Conservation (phyloP, 306 rosid genomes). For the Fagus sylvatica region DNA sequence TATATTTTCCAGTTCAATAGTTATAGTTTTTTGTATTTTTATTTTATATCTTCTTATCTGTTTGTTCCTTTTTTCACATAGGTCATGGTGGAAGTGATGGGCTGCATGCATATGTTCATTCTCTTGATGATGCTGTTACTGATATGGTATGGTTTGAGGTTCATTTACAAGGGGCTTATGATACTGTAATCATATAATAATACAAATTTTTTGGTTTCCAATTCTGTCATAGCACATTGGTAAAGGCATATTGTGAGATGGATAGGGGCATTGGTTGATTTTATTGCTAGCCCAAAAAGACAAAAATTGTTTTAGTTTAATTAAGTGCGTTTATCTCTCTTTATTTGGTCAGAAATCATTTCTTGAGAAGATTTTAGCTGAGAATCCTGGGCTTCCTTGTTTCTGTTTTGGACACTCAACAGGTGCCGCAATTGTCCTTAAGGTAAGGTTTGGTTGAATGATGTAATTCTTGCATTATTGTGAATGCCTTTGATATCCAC, state of each 20-base stretch:
- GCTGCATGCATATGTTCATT: constrained; percentile 84
- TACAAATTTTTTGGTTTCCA: neutral
- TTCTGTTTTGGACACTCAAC: constrained; percentile 94
- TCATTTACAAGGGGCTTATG: neutral
- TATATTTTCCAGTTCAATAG: neutral
- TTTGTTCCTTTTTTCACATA: constrained; percentile 19
- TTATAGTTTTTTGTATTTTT: neutral
- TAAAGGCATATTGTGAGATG: neutral
- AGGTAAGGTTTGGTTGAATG: constrained; percentile 44
- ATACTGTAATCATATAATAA: neutral
- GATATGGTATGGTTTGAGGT: constrained; percentile 63
- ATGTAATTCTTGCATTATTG: constrained; percentile 13
- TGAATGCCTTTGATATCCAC: neutral
- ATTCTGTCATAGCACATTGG: neutral
- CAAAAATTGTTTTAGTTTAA: constrained; percentile 9
- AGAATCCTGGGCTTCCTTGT: constrained; percentile 73
- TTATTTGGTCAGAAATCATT: constrained; percentile 59
- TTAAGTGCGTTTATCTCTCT: neutral
- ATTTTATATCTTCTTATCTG: constrained; percentile 6
- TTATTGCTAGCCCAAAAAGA: neutral
- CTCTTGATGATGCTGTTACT: constrained; percentile 82
- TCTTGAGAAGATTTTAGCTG: constrained; percentile 67
- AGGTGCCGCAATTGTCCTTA: constrained; percentile 83
- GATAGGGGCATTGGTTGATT: neutral
- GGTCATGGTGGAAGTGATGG: constrained; percentile 99